A percentile compares a stretch with the other conserved stretches of the same genome.
These are phyloP conservation scores for Hygrophoropsis aurantiaca DNA, from an alignment of 768 basidiomycete species.

Conservation along the genomic window DNA sequence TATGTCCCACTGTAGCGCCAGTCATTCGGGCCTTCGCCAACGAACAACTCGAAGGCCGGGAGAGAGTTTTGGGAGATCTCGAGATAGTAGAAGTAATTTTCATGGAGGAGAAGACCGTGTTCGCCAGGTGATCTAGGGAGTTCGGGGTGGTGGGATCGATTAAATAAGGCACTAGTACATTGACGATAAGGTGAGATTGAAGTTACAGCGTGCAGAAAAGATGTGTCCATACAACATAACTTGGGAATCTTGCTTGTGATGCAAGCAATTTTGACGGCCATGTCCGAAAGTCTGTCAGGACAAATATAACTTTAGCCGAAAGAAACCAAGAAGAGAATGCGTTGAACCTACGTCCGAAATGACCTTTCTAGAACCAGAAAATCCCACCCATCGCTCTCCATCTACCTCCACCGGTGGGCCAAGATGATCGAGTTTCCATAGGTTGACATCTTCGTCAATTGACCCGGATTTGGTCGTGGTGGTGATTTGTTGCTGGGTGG, in stretches of 20 bases:
- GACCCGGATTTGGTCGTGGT: not conserved
- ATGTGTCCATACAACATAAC: not conserved
- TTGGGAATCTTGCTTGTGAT: conserved; percentile 1
- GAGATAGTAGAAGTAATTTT: not conserved
- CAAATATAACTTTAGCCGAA: too few species aligned
- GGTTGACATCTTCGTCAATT: not conserved
- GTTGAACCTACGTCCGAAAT: conserved; percentile 11
- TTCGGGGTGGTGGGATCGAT: conserved; percentile 14
- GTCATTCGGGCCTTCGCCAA: conserved; percentile 9
- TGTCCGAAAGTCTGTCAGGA: not conserved
- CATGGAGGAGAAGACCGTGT: conserved; percentile 15
- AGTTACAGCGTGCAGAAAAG: too few species aligned
- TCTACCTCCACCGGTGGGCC: conserved; percentile 9
- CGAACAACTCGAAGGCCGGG: conserved; percentile 16
- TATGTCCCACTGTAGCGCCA: conserved; percentile 9
- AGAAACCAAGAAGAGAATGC: too few species aligned
- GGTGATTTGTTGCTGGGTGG: not conserved
- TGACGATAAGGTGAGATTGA: too few species aligned
- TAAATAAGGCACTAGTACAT: conserved; percentile 8
- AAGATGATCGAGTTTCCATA: conserved; percentile 9
- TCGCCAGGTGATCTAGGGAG: conserved; percentile 11
- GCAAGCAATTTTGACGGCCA: not conserved
- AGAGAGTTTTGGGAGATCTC: not conserved
- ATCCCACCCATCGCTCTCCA: conserved; percentile 8
- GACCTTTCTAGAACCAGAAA: conserved; percentile 13